phyloP scores from a whole-genome alignment of 352 stramenopile species.

The Phytophthora palmivora region DNA sequence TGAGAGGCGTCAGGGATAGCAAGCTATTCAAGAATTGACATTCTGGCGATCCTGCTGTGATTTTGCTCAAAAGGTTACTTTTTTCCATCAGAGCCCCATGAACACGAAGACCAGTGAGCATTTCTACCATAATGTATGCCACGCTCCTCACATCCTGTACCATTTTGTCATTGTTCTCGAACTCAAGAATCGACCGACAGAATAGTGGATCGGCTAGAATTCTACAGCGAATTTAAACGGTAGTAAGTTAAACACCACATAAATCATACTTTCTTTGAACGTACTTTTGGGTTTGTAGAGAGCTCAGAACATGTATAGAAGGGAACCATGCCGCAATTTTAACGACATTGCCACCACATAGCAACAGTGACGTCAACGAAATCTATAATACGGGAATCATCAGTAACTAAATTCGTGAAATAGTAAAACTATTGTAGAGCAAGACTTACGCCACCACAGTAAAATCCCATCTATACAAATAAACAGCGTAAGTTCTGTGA shows the following conservation, averaged over 20 bases:
- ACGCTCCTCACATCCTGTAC: constrained; percentile 59
- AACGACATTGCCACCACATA: constrained; percentile 38
- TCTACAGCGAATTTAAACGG: constrained; percentile 9
- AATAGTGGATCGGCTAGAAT: constrained; percentile 44
- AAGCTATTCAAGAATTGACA: constrained; percentile 41
- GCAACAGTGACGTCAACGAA: constrained; percentile 50
- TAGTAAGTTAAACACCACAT: neutral
- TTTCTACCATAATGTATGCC: constrained; percentile 65
- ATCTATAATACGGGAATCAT: constrained; percentile 33
- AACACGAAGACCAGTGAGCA: constrained; percentile 59
- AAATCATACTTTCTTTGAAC: constrained; percentile 6
- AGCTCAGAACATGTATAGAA: constrained; percentile 24
- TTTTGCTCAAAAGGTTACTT: constrained; percentile 34
- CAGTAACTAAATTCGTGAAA: neutral
- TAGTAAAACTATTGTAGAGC: neutral
- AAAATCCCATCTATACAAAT: constrained; percentile 28
- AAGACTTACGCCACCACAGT: constrained; percentile 48
- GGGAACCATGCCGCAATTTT: constrained; percentile 58
- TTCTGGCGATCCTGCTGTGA: constrained; percentile 34
- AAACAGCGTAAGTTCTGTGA: neutral
- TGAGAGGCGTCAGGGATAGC: constrained; percentile 25
- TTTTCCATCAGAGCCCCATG: constrained; percentile 42
- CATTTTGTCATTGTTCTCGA: constrained; percentile 4
- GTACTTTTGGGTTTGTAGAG: constrained; percentile 31
- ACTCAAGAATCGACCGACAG: constrained; percentile 34